phyloP scores from a whole-genome alignment of 2,329 filamentous ascomycete genomes.

The Xylaria sp. region DNA sequence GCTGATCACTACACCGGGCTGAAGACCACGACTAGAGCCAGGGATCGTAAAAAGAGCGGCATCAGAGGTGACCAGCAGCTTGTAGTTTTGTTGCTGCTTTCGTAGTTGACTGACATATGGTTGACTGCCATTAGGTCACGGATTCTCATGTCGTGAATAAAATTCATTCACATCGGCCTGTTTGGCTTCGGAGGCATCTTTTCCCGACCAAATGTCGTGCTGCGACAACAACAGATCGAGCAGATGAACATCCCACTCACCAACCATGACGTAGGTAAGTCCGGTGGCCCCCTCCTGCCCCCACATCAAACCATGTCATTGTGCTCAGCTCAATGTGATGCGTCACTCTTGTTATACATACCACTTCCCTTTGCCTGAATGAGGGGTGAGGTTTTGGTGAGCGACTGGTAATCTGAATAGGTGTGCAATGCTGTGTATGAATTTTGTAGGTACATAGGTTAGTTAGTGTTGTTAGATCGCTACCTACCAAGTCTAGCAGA shows the following conservation, averaged over 20 bases:
- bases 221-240: neutral
- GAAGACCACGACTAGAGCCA: neutral
- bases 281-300: neutral
- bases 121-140: neutral
- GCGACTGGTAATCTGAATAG: neutral
- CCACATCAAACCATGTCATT: constrained; percentile 7
- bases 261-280: constrained; percentile 22
- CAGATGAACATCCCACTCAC: constrained; percentile 18
- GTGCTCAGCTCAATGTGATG: neutral
- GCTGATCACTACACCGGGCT: constrained; percentile 8
- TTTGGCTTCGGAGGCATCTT: constrained; percentile 10
- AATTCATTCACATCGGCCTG: neutral
- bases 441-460: no score
- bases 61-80: neutral
- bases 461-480: constrained; percentile 6
- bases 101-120: neutral
- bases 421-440: no score
- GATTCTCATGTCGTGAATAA: neutral
- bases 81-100: neutral
- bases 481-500: no score
- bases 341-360: neutral
- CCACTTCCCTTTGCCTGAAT: neutral
- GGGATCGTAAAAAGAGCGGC: neutral
- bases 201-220: constrained; percentile 14
- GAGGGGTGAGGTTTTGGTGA: neutral